phyloP scores from a whole-genome alignment of 345 rosid species.

The Boechera divaricarpa region DNA sequence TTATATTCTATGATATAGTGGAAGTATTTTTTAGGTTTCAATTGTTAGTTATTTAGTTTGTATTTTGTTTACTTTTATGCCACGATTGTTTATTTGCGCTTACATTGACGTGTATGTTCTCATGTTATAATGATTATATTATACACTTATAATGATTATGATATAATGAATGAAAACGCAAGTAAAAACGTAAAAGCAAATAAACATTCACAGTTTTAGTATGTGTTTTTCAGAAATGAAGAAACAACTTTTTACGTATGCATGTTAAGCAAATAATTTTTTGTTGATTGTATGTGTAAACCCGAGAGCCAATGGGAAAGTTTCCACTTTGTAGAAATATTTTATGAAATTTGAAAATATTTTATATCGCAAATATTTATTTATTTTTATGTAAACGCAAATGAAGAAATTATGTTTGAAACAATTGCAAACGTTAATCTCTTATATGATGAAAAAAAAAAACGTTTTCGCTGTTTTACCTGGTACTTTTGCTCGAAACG shows the following conservation, averaged over 20 bases:
- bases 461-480: background rate
- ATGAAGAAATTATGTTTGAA: background rate
- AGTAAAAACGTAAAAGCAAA: no score
- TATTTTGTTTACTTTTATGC: background rate
- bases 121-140: no score
- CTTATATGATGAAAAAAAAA: background rate
- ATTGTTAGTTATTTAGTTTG: background rate
- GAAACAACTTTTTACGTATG: no score
- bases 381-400: background rate
- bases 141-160: no score
- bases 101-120: no score
- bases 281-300: no score
- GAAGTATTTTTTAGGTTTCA: background rate
- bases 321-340: no score
- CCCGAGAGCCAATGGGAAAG: no score
- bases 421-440: background rate
- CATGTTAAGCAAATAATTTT: no score
- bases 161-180: no score
- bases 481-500: constrained; percentile 48
- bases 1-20: background rate
- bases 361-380: background rate
- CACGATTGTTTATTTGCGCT: background rate
- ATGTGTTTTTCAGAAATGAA: no score
- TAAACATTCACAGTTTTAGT: no score
- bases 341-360: background rate